phyloP scores from a whole-genome alignment of 2,329 filamentous ascomycete genomes.

The Pseudogymnoascus sp. region DNA sequence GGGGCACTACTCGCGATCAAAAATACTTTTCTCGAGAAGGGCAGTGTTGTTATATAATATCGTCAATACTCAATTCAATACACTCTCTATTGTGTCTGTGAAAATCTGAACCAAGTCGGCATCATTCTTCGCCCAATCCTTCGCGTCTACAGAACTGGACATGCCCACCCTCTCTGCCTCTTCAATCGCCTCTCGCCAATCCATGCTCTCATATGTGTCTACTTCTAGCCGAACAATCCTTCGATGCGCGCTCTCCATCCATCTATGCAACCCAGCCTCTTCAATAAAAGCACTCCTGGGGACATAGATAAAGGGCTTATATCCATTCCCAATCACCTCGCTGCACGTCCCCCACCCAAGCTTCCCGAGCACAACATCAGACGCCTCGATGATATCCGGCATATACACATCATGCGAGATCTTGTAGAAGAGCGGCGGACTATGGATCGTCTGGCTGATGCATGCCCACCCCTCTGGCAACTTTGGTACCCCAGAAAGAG shows the following conservation, averaged over 20 bases:
- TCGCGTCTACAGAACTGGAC: not conserved
- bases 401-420: constrained; percentile 16
- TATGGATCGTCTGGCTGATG: constrained; percentile 18
- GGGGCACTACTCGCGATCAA: no score
- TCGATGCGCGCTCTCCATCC: constrained; percentile 17
- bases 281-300: constrained; percentile 17
- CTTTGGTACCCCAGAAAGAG: constrained; percentile 10
- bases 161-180: constrained; percentile 11
- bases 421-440: constrained; percentile 16
- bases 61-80: constrained; percentile 1
- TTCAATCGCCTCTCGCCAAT: constrained; percentile 10
- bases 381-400: constrained; percentile 16
- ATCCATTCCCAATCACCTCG: constrained; percentile 19
- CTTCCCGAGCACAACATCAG: constrained; percentile 18
- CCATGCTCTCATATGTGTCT: constrained; percentile 12
- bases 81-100: constrained; percentile 10
- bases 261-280: constrained; percentile 15
- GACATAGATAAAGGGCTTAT: constrained; percentile 16
- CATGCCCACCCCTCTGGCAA: constrained; percentile 17
- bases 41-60: not conserved
- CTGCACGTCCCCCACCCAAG: constrained; percentile 18
- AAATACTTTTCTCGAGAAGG: no score
- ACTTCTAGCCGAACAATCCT: constrained; percentile 16
- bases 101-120: constrained; percentile 12
- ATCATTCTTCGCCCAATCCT: constrained; percentile 13